Evolutionary conservation across 2,329 filamentous ascomycete species (phyloP).

Genomic region (Xylariaceae sp.): DNA sequence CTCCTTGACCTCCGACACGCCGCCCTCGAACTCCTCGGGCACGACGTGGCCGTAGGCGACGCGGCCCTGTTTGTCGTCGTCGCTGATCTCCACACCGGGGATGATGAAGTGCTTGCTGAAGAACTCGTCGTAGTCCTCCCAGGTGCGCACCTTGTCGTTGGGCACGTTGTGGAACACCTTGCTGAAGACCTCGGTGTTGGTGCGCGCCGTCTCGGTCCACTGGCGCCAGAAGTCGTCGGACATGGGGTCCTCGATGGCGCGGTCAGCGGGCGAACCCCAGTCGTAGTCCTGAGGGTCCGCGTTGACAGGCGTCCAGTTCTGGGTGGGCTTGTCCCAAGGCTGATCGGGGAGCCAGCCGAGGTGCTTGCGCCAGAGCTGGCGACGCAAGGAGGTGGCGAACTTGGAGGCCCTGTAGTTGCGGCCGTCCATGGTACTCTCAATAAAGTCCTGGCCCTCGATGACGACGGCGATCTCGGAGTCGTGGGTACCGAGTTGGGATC

Average conservation of each 20-base stretch:
- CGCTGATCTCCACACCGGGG: slow-evolving; percentile 40
- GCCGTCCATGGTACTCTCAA: slow-evolving; percentile 70
- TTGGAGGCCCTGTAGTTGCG: slow-evolving; percentile 64
- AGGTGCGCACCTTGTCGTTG: slow-evolving; percentile 60
- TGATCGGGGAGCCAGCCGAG: slow-evolving; percentile 77
- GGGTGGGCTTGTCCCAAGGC: slow-evolving; percentile 57
- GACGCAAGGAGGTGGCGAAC: slow-evolving; percentile 74
- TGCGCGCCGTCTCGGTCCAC: slow-evolving; percentile 67
- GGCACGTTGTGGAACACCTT: slow-evolving; percentile 78
- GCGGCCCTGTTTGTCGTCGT: slow-evolving; percentile 36
- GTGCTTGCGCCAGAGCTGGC: slow-evolving; percentile 87
- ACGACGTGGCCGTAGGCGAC: slow-evolving; percentile 87
- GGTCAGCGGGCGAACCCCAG: slow-evolving; percentile 62
- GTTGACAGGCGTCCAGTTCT: slow-evolving; percentile 72
- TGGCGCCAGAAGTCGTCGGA: slow-evolving; percentile 60
- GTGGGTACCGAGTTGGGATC: slow-evolving; percentile 75
- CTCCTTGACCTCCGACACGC: slow-evolving; percentile 68
- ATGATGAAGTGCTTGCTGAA: slow-evolving; percentile 62
- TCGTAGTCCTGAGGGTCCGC: slow-evolving; percentile 67
- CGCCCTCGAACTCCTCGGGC: slow-evolving; percentile 66
- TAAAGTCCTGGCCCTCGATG: slow-evolving; percentile 68
- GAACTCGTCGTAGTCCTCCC: slow-evolving; percentile 69
- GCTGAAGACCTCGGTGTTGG: slow-evolving; percentile 75
- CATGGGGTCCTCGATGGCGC: slow-evolving; percentile 69
- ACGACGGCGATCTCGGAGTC: slow-evolving; percentile 89